phyloP scores from a whole-genome alignment of 2,329 filamentous ascomycete genomes.

The Talaromyces sp. region DNA sequence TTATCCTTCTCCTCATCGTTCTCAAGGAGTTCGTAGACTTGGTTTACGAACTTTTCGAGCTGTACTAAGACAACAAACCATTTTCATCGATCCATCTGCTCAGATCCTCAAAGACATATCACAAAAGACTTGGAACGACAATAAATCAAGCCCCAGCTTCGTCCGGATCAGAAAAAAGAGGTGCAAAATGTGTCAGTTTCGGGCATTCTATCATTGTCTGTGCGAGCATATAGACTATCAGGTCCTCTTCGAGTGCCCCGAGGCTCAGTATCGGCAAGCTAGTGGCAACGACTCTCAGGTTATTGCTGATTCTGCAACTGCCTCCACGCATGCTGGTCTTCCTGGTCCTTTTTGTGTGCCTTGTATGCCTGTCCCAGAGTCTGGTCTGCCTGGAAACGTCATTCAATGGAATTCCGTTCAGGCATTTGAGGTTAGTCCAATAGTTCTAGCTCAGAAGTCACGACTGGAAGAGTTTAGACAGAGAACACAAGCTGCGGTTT shows the following conservation, averaged over 20 bases:
- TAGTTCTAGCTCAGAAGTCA: background rate
- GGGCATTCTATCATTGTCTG: background rate
- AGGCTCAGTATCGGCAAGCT: background rate
- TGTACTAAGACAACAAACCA: background rate
- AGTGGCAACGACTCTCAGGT: background rate
- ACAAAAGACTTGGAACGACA: background rate
- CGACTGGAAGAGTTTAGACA: background rate
- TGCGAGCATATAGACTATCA: slow-evolving; percentile 8
- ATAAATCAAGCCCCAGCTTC: background rate
- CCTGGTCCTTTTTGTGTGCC: background rate
- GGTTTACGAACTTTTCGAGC: background rate
- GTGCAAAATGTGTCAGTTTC: slow-evolving; percentile 10
- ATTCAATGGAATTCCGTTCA: background rate
- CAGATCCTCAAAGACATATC: background rate
- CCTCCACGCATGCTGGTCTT: background rate
- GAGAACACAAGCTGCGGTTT: background rate
- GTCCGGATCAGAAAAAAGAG: background rate
- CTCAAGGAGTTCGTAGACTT: background rate
- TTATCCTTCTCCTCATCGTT: background rate
- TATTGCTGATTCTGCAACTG: background rate
- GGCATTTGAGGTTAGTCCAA: background rate
- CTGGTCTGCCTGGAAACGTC: background rate
- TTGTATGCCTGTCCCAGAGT: background rate
- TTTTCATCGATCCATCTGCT: background rate
- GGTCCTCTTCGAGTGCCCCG: background rate